These are phyloP conservation scores for Rhizopus arrhizus DNA, from an alignment of 371 early-diverging fungal species.

Conservation along the genomic window DNA sequence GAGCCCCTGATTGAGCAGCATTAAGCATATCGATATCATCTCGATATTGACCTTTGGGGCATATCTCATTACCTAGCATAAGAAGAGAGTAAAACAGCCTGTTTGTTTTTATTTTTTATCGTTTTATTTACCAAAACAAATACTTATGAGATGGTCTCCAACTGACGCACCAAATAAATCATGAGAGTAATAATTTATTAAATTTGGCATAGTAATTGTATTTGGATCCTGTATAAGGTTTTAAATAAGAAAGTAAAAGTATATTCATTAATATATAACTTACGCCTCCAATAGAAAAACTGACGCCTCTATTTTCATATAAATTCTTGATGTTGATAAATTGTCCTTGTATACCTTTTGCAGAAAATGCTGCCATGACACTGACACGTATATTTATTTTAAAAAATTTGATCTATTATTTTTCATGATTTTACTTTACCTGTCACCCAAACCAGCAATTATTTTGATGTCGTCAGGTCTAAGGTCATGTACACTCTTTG, in stretches of 20 bases:
- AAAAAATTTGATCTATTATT: no score
- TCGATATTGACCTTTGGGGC: constrained; percentile 47
- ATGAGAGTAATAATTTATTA: constrained; percentile 43
- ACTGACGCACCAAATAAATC: constrained; percentile 43
- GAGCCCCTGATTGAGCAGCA: constrained; percentile 56
- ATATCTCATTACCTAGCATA: constrained; percentile 33
- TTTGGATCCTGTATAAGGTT: constrained; percentile 35
- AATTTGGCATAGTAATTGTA: constrained; percentile 48
- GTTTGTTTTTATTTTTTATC: not conserved
- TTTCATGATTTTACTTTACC: constrained; percentile 22
- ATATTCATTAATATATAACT: constrained; percentile 8
- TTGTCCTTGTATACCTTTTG: constrained; percentile 39
- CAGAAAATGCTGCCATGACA: constrained; percentile 71
- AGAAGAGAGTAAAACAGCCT: not conserved
- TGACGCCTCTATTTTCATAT: constrained; percentile 50
- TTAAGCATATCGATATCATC: constrained; percentile 40
- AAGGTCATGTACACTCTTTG: constrained; percentile 41
- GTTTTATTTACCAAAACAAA: constrained; percentile 44
- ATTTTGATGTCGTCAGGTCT: constrained; percentile 67
- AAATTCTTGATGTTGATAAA: constrained; percentile 36
- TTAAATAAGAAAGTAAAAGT: not conserved
- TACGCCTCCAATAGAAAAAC: constrained; percentile 59
- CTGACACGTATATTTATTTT: constrained; percentile 21
- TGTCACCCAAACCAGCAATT: constrained; percentile 68
- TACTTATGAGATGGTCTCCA: constrained; percentile 43